Conservation (phyloP, 345 rosid genomes). For the Linum trigynum region DNA sequence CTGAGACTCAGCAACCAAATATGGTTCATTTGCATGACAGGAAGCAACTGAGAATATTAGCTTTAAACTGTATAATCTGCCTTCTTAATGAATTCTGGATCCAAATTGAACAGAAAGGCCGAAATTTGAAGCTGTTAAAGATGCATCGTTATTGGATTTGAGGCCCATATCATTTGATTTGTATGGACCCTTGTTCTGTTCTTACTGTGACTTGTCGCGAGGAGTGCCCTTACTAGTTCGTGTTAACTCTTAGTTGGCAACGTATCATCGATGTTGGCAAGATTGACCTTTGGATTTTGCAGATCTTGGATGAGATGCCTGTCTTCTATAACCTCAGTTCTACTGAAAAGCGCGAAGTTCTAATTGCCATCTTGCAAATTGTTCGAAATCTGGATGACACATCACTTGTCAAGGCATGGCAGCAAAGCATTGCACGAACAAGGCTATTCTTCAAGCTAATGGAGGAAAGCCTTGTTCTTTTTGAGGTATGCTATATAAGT, state of each 20-base stretch:
- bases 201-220: background rate
- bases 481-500: constrained; percentile 54
- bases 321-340: constrained; percentile 93
- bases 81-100: too few species aligned
- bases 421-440: constrained; percentile 96
- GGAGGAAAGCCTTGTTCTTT: constrained; percentile 93
- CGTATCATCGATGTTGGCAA: background rate
- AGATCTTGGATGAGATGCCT: constrained; percentile 99
- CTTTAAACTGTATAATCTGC: too few species aligned
- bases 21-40: too few species aligned
- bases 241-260: background rate
- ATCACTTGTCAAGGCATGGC: constrained; percentile 94
- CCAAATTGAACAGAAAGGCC: too few species aligned
- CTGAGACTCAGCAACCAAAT: too few species aligned
- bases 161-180: background rate
- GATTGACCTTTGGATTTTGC: constrained; percentile 23
- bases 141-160: background rate
- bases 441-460: constrained; percentile 90
- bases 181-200: constrained; percentile 10
- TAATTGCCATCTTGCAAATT: constrained; percentile 80
- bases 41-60: too few species aligned
- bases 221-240: background rate
- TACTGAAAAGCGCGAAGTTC: constrained; percentile 92
- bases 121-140: background rate
- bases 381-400: constrained; percentile 90